Conservation (phyloP, 2,329 filamentous ascomycete species). For the Lizonia empirigonia region DNA sequence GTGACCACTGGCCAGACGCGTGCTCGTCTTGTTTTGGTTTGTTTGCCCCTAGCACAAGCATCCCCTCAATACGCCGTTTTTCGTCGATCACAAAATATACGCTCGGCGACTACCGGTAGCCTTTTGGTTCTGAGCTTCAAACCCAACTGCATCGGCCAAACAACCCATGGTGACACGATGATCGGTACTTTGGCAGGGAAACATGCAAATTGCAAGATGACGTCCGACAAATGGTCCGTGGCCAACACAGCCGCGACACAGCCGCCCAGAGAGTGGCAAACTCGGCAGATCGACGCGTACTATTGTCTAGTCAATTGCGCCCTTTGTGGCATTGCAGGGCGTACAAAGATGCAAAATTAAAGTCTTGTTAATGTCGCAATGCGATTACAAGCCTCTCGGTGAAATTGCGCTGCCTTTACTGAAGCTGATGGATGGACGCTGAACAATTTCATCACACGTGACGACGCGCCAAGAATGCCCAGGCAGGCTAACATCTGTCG, state of each 20-base stretch:
- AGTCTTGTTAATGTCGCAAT: neutral
- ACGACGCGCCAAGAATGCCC: constrained; percentile 6
- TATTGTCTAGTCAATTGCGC: neutral
- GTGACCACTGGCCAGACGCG: neutral
- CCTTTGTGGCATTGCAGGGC: neutral
- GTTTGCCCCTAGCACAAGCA: neutral
- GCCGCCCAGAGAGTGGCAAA: constrained; percentile 13
- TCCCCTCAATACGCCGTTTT: neutral
- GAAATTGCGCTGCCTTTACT: neutral
- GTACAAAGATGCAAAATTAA: neutral
- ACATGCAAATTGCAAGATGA: constrained; percentile 13
- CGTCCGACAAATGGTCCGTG: constrained; percentile 15
- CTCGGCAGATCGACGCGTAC: constrained; percentile 1
- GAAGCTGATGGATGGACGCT: neutral
- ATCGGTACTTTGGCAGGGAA: constrained; percentile 6
- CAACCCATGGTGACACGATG: constrained; percentile 1
- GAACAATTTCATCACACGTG: constrained; percentile 1
- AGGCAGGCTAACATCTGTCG: neutral
- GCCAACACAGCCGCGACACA: constrained; percentile 14
- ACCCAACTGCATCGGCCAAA: constrained; percentile 4
- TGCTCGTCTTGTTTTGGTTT: neutral
- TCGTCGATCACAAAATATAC: neutral
- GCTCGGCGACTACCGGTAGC: neutral
- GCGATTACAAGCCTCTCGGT: neutral
- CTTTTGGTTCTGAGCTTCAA: neutral